Base-by-base conservation (phyloP, 2,329 filamentous ascomycete genomes). In the Fusarium agapanthi region DNA sequence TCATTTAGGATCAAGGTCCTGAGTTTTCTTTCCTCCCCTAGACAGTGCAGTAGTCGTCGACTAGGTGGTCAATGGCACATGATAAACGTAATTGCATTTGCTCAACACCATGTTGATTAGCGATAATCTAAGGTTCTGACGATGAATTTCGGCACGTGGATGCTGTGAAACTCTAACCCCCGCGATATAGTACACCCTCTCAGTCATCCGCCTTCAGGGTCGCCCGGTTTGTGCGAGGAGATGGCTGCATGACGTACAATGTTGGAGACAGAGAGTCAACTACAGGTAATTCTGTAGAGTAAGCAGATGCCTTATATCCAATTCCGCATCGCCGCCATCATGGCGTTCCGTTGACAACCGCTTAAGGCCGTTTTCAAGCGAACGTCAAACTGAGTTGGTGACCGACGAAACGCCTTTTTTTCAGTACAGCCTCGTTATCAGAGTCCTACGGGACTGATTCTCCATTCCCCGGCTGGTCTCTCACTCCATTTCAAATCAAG, bases 321-420 rank as follows among this genome's bases (percentile, higher is more conserved):
- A 30, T 69, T 65, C 65, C 58, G 58, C 65, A n/a, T 8, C 51
- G 40, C 58, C 40, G 41, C 51, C 64, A 60, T 70, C 65, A 57
- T 53, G 55, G 57, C 16, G 32, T 54, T 41, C 75, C 73, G 71
- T 62, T 45, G 62, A 18, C 69, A 79, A 58, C 77, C 77, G 77
- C 56, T 11, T 41, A 32, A 60, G 77, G 69, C 78, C 78, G 78
- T 68, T n/a, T 62, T 47, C 40, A 75, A 71, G 58, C 71, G 65
- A 55, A 37, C 38, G 65, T 59, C 40, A 26, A 37, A 26, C 32
- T 43, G 24, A 20, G n/a, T 47, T 48, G 37, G 26, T 57, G 40
- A 55, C 65, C 47, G 53, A 53, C 41, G 16, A 63, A 60, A 50
- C 65, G 60, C 62, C 59, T 34, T 62, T 58, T 53, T 57, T 45